phyloP scores from a whole-genome alignment of 1,284 basidiomycete genomes.

The Cystobasidium slooffiae region DNA sequence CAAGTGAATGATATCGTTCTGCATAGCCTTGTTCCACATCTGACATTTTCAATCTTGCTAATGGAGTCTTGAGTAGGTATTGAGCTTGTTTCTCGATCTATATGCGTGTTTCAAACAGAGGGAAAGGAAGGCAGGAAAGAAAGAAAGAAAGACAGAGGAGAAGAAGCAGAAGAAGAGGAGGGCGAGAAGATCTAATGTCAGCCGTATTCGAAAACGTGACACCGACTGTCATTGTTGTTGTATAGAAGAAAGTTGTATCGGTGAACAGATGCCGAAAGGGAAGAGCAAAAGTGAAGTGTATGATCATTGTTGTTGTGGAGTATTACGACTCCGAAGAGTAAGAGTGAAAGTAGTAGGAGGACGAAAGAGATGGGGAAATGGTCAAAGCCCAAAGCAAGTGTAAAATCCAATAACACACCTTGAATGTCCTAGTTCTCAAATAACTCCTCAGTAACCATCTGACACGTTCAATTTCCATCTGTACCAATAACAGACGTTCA shows the following conservation, averaged over 20 bases:
- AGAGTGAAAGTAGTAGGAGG: background rate
- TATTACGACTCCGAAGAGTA: too few species aligned
- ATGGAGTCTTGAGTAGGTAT: slow-evolving; percentile 70
- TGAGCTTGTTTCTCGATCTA: slow-evolving; percentile 86
- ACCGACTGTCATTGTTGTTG: too few species aligned
- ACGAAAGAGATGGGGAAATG: background rate
- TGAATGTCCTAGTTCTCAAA: slow-evolving; percentile 79
- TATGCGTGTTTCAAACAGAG: background rate
- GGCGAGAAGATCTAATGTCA: background rate
- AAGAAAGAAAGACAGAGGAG: background rate
- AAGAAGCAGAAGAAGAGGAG: background rate
- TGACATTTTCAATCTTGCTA: slow-evolving; percentile 50
- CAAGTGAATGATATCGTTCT: slow-evolving; percentile 34
- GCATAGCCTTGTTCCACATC: slow-evolving; percentile 41
- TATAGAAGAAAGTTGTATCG: too few species aligned
- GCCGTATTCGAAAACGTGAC: too few species aligned
- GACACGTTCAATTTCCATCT: slow-evolving; percentile 88
- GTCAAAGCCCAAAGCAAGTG: too few species aligned
- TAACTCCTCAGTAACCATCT: slow-evolving; percentile 87
- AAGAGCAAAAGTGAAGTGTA: too few species aligned
- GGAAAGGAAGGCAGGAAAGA: too few species aligned
- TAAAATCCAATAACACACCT: too few species aligned
- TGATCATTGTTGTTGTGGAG: too few species aligned
- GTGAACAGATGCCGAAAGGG: too few species aligned
- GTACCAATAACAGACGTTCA: slow-evolving; percentile 83